Evolutionary conservation across 2,329 filamentous ascomycete species (phyloP).

Genomic region (Fusarium ramigenum): DNA sequence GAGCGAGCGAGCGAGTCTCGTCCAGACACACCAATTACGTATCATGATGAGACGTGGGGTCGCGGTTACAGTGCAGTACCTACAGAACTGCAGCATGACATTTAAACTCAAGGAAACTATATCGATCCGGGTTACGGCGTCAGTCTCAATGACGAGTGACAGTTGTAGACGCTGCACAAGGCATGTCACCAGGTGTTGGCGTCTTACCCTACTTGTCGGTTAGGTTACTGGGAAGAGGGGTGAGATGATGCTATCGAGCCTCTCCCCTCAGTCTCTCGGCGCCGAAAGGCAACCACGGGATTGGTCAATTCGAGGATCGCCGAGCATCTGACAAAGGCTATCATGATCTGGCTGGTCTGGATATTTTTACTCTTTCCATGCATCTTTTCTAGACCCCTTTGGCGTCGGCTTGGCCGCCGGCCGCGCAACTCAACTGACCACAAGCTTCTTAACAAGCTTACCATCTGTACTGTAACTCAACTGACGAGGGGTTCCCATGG

Average conservation of each 20-base stretch:
- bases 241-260: slow-evolving; percentile 26
- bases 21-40: not conserved
- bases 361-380: slow-evolving; percentile 21
- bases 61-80: not conserved
- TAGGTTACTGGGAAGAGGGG: not conserved
- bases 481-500: slow-evolving; percentile 11
- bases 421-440: slow-evolving; percentile 11
- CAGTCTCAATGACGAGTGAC: slow-evolving; percentile 23
- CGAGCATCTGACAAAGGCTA: not conserved
- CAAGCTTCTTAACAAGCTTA: slow-evolving; percentile 35
- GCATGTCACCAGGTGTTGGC: slow-evolving; percentile 23
- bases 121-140: slow-evolving; percentile 1
- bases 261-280: slow-evolving; percentile 17
- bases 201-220: slow-evolving; percentile 22
- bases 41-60: slow-evolving; percentile 16
- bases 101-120: slow-evolving; percentile 12
- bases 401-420: slow-evolving; percentile 31
- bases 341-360: slow-evolving; percentile 4
- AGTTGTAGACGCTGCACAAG: slow-evolving; percentile 14
- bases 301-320: slow-evolving; percentile 22
- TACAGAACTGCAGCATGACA: slow-evolving; percentile 6
- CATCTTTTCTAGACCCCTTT: slow-evolving; percentile 22
- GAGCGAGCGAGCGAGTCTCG: not conserved
- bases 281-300: slow-evolving; percentile 2
- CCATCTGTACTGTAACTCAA: not conserved